Percentiles rank a stretch among this genome's conserved stretches.
Conservation (phyloP, 2,329 filamentous ascomycete species). For the Penicillium sp. region DNA sequence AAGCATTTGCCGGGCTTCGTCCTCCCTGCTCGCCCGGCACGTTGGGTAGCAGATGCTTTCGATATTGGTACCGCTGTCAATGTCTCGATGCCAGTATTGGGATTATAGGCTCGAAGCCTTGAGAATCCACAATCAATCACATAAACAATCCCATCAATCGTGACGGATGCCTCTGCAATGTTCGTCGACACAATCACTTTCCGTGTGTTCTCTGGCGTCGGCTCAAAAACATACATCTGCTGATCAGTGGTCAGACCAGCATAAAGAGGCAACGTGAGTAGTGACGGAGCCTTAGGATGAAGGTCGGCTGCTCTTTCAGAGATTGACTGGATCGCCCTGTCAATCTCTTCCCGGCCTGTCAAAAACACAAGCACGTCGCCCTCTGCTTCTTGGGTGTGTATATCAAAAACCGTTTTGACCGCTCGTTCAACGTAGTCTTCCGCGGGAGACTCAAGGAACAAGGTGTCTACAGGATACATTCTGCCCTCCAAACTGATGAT, state of each 20-base stretch:
- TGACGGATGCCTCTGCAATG: conserved; percentile 93
- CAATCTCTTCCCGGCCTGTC: conserved; percentile 91
- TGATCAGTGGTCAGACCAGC: conserved; percentile 85
- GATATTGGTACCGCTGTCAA: conserved; percentile 79
- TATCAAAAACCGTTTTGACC: conserved; percentile 79
- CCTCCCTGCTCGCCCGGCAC: conserved; percentile 83
- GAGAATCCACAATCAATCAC: conserved; percentile 90
- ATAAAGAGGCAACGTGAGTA: conserved; percentile 77
- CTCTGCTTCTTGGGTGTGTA: conserved; percentile 73
- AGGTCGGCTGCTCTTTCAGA: conserved; percentile 67
- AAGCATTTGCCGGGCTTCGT: conserved; percentile 93
- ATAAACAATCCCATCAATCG: conserved; percentile 86
- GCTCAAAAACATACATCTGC: conserved; percentile 93
- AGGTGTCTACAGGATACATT: conserved; percentile 81
- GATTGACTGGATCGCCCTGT: conserved; percentile 73
- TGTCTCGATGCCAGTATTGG: conserved; percentile 79
- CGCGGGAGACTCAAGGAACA: conserved; percentile 73
- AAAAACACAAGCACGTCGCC: conserved; percentile 91
- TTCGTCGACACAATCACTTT: conserved; percentile 95
- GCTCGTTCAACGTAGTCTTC: conserved; percentile 85
- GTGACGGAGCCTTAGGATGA: conserved; percentile 55
- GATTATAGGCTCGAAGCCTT: conserved; percentile 83
- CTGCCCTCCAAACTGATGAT: conserved; percentile 86
- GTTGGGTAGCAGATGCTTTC: conserved; percentile 87
- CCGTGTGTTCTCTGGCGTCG: conserved; percentile 72